Conservation (phyloP, 768 basidiomycete genomes). For the Lactarius deliciosus region DNA sequence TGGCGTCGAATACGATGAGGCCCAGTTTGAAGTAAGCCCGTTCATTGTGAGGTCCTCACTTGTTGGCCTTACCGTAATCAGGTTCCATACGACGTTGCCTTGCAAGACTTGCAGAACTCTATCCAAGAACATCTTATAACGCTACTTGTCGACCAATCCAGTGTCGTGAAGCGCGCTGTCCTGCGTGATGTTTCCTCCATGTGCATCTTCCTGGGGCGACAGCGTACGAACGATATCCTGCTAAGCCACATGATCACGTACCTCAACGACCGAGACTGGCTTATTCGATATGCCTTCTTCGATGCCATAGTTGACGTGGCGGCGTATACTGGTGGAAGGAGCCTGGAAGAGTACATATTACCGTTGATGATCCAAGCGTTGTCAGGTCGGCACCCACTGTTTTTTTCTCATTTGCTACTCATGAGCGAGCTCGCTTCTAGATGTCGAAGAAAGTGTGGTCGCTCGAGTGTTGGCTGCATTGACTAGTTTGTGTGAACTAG, state of each 20-base stretch:
- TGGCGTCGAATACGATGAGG: slow-evolving; percentile 70
- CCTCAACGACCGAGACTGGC: slow-evolving; percentile 90
- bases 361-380: slow-evolving; percentile 95
- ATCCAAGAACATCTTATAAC: slow-evolving; percentile 87
- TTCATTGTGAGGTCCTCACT: background rate
- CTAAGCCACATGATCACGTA: slow-evolving; percentile 86
- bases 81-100: slow-evolving; percentile 88
- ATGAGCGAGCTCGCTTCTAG: slow-evolving; percentile 42
- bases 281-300: slow-evolving; percentile 87
- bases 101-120: slow-evolving; percentile 80
- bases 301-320: slow-evolving; percentile 96
- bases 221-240: slow-evolving; percentile 92
- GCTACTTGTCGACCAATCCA: slow-evolving; percentile 84
- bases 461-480: slow-evolving; percentile 86
- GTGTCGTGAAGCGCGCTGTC: slow-evolving; percentile 88
- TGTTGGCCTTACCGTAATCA: slow-evolving; percentile 36
- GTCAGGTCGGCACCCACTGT: slow-evolving; percentile 55
- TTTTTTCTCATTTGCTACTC: background rate
- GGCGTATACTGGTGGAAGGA: slow-evolving; percentile 86
- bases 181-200: slow-evolving; percentile 83
- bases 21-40: slow-evolving; percentile 64
- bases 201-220: slow-evolving; percentile 90
- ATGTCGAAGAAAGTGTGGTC: slow-evolving; percentile 93
- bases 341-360: slow-evolving; percentile 94
- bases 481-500: slow-evolving; percentile 84